Conservation (phyloP, 129 eudicot species). For the Flaveria robusta region DNA sequence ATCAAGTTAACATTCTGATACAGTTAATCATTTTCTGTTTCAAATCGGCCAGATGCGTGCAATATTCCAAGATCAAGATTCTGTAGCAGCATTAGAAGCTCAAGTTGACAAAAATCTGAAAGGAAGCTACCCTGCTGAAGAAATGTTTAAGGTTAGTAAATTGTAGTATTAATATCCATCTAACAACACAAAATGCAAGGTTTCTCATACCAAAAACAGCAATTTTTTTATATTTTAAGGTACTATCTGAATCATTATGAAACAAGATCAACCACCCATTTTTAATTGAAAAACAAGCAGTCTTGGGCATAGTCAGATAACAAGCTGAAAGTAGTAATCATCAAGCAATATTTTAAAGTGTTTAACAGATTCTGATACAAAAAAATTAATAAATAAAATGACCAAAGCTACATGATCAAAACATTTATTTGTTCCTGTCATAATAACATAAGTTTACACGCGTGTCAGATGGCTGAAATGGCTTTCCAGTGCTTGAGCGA, state of each 20-base stretch:
- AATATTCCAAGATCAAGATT: constrained; percentile 39
- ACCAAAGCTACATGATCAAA: neutral
- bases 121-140: constrained; percentile 44
- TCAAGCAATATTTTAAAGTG: neutral
- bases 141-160: constrained; percentile 35
- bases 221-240: neutral
- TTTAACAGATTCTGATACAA: neutral
- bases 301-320: neutral
- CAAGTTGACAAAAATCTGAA: constrained; percentile 34
- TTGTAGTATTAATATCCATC: neutral
- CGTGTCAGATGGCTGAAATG: constrained; percentile 40
- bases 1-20: neutral
- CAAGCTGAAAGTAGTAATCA: neutral
- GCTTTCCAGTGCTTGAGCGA: constrained; percentile 41
- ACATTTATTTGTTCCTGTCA: neutral
- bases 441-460: constrained; percentile 13
- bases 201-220: neutral
- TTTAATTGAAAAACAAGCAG: too few species aligned
- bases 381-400: neutral
- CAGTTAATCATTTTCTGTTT: neutral
- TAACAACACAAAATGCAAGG: constrained; percentile 3
- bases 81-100: constrained; percentile 39
- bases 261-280: neutral
- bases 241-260: neutral
- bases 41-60: constrained; percentile 29